phyloP scores from a whole-genome alignment of 1,284 basidiomycete genomes.

The Ceratobasidium sp. region DNA sequence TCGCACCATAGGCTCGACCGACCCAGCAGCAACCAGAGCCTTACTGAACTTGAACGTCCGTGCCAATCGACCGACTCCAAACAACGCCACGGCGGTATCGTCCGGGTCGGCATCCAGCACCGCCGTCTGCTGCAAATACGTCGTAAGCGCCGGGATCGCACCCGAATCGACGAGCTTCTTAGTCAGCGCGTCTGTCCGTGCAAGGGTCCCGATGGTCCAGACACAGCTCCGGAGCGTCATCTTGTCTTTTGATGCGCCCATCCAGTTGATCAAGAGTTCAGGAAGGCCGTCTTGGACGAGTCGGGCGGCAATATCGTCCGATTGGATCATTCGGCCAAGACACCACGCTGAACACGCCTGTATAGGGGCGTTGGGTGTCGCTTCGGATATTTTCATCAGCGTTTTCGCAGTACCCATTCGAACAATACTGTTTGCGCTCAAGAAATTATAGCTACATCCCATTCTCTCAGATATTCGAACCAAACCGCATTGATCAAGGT shows the following conservation, averaged over 20 bases:
- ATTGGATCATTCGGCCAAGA: constrained; percentile 30
- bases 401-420: constrained; percentile 44
- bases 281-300: constrained; percentile 33
- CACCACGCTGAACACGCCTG: constrained; percentile 36
- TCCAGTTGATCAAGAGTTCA: constrained; percentile 38
- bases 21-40: constrained; percentile 43
- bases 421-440: constrained; percentile 49
- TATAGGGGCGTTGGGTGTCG: constrained; percentile 11
- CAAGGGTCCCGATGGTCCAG: constrained; percentile 30
- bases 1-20: constrained; percentile 45
- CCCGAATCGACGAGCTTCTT: constrained; percentile 31
- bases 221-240: constrained; percentile 26
- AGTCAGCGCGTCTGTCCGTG: constrained; percentile 29
- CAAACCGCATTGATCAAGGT: not conserved
- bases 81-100: constrained; percentile 28
- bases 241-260: constrained; percentile 30
- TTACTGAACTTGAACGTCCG: constrained; percentile 49
- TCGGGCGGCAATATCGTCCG: constrained; percentile 37
- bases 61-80: constrained; percentile 45
- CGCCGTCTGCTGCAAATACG: constrained; percentile 11
- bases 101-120: constrained; percentile 14
- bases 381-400: constrained; percentile 46
- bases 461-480: not conserved
- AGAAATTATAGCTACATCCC: constrained; percentile 42
- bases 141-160: constrained; percentile 18